Base-by-base conservation (phyloP, 371 early-diverging fungal species). In the Mortierella polycephala region DNA sequence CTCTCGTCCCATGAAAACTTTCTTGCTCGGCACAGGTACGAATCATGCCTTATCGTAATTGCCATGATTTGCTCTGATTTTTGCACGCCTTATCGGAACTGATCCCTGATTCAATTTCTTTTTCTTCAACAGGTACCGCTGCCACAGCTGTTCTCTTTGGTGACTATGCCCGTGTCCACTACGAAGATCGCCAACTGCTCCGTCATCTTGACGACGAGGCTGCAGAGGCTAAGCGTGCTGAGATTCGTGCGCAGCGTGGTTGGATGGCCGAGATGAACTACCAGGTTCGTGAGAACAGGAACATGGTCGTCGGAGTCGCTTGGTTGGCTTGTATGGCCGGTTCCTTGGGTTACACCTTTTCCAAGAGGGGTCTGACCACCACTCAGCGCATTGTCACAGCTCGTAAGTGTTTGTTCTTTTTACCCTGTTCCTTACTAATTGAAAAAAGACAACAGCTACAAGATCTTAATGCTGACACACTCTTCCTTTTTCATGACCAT, bases 371-470 rank as follows among this genome's bases (percentile, higher is more conserved):
- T 18, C 82, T 92, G 61, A 86, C 90, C 5, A 86, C 87, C 11
- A 89, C 91, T 49, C 93, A 93, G 76, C 91, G 92, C 68, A 70
- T 91, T 8, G 93, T 93, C 30, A 92, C 93, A 57, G 92, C 93
- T 11, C 91, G 93, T 84, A 92, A 89, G 92, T 92, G 18, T 45
- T n/a, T 30, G 30, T 44, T 16, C 20, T 37, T 23, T 11, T 49
- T 49, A 2, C 1, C 4, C 30, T 30, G 30, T 30, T 30, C 30
- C 4, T 30, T 30, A 4, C 30, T 30, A 30, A 30, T 30, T 30
- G 30, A 30, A 30, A 30, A 30, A 30, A 30, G 4, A 30, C 1
- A 30, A 30, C 30, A 30, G 30, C 30, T 4, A 30, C 4, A 4
- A 30, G 30, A 30, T 30, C 30, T 1, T 30, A 30, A 30, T 30